Conservation (phyloP, 352 stramenopile species). For the Globisporangium barbulae region DNA sequence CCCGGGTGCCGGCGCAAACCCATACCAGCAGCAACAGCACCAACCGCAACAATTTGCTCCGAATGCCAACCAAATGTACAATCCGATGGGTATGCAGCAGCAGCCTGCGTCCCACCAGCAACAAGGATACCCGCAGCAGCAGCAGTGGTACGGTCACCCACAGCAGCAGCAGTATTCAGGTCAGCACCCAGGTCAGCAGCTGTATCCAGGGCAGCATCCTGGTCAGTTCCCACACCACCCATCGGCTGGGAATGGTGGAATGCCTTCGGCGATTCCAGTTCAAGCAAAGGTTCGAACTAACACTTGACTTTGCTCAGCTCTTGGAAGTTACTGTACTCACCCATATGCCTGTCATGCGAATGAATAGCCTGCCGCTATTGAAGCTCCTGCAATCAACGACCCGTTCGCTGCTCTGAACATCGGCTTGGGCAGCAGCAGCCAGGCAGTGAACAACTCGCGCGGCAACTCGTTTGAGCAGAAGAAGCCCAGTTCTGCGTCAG, state of each 20-base stretch:
- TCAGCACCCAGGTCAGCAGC: constrained; percentile 8
- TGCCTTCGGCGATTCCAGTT: constrained; percentile 22
- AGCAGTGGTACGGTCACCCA: constrained; percentile 34
- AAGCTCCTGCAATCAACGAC: constrained; percentile 52
- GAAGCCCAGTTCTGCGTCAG: constrained; percentile 14
- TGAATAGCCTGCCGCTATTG: constrained; percentile 15
- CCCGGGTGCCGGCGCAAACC: background rate
- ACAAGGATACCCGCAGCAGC: constrained; percentile 13
- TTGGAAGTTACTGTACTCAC: background rate
- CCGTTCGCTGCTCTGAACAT: constrained; percentile 73
- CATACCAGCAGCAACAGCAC: constrained; percentile 20
- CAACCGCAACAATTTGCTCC: constrained; percentile 4
- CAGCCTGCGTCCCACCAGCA: constrained; percentile 8
- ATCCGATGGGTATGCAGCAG: constrained; percentile 13
- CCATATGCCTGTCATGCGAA: background rate
- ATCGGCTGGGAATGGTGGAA: constrained; percentile 1
- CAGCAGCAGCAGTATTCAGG: constrained; percentile 25
- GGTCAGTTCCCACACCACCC: constrained; percentile 27
- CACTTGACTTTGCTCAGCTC: background rate
- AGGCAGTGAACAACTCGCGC: constrained; percentile 25
- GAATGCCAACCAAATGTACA: constrained; percentile 12
- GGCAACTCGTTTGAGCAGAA: constrained; percentile 32
- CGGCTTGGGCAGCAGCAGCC: constrained; percentile 29
- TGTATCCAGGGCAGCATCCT: constrained; percentile 22
- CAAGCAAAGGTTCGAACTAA: constrained; percentile 36